Percentiles rank a stretch among this genome's conserved stretches.
Conservation (phyloP, 2,329 filamentous ascomycete species). For the Bretziella fagacearum region DNA sequence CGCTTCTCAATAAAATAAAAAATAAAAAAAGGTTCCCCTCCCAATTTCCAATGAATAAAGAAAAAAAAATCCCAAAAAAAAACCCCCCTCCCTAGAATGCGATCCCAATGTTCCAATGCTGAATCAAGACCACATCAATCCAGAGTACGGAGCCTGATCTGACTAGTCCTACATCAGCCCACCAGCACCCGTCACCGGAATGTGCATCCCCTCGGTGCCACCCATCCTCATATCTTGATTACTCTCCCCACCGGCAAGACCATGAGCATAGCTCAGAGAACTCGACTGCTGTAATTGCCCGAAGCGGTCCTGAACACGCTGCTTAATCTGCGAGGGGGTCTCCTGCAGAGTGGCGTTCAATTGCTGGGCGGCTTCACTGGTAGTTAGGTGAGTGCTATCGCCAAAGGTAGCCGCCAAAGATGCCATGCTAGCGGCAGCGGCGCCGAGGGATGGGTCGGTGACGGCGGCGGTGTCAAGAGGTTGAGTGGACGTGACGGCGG, state of each 20-base stretch:
- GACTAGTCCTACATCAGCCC: background rate
- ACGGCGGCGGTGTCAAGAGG: conserved; percentile 11
- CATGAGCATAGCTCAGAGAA: conserved; percentile 4
- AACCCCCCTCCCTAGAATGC: background rate
- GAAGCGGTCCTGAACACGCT: conserved; percentile 12
- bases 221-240: background rate
- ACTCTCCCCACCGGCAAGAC: background rate
- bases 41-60: too few relatives aligned
- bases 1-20: too few relatives aligned
- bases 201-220: conserved; percentile 1
- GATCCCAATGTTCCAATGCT: background rate
- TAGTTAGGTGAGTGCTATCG: conserved; percentile 4
- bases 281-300: conserved; percentile 9
- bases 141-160: background rate
- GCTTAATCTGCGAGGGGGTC: conserved; percentile 9
- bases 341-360: conserved; percentile 9
- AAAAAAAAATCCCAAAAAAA: background rate
- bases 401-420: conserved; percentile 4
- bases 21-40: too few relatives aligned
- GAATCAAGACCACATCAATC: background rate
- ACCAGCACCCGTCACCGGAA: background rate
- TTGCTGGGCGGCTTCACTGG: conserved; percentile 7
- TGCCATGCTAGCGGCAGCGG: conserved; percentile 8
- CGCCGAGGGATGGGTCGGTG: conserved; percentile 11
- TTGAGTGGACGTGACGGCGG: background rate